Evolutionary conservation across 1,284 basidiomycete genomes (phyloP), one percentile per base, ranked within the genome.

Genomic region (Sanghuangporus baumii): DNA sequence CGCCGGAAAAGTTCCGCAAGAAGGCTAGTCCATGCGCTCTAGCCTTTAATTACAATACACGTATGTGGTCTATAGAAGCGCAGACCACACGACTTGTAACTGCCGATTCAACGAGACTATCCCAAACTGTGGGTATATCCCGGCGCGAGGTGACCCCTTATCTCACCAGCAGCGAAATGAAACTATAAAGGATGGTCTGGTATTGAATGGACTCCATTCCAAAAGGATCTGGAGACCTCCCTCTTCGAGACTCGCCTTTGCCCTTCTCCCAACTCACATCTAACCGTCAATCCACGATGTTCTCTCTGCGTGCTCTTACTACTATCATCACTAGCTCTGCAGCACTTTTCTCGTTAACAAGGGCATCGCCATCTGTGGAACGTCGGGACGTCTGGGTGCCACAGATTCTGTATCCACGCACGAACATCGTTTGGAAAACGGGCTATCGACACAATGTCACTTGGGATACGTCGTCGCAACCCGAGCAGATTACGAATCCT

Each of bases 321-420:
- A 31, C 48, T 20, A 14, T 60, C 36, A 11, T 50, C 37, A 20
- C 48, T 18, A 43, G 36, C 36, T 6, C 26, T n/a, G 26, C 37
- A 12, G 47, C 34, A 14, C 16, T 60, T 2, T 47, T 50, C 48
- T 18, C 23, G 20, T 23, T 31, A 46, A 74, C 38, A 34, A 55
- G 18, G 12, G 75, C 76, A 36, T 7, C 16, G 12, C 43, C 43
- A 46, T 48, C 46, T 47, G 59, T 72, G 41, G 34, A 61, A 18
- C 43, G 66, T 52, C 75, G 80, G 40, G 82, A 85, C 64, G 82
- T 83, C 2, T 84, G 75, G 68, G 76, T 72, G 1, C 82, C 83
- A 3, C 67, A 63, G 1, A 73, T 84, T 57, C 70, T 70, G 12
- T 73, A 67, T 38, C 83, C 83, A 0, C 61, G 63, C 34, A 63